Evolutionary conservation across 768 basidiomycete species (phyloP), one percentile per base, ranked within the genome.

Genomic region (Lactarius akahatsu): DNA sequence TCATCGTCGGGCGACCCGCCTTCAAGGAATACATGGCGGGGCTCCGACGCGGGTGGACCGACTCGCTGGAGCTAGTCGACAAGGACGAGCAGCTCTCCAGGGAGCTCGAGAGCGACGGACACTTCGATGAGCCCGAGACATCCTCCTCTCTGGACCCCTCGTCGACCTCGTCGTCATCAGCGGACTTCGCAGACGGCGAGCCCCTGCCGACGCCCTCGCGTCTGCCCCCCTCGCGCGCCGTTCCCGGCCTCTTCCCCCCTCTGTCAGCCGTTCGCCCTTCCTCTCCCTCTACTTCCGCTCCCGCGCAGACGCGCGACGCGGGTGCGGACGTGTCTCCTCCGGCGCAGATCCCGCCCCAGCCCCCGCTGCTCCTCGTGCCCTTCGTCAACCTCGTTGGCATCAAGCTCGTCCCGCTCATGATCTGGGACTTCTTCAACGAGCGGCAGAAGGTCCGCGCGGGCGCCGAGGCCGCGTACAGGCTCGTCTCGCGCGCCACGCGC

Each of bases 1-100:
- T 97, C 64, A 79, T 99, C 64, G 76, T 99, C 36, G 97, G 97
- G 4, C 85, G 97, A 59, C 86, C 91, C 41, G 91, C 93, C 0
- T 83, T 96, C 77, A 99, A 98, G 79, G 97, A 99, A 78, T 98
- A 92, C 76, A 86, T 98, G 85, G 82, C 87, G 62, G 97, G 96
- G 3, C 74, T 98, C 50, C 85, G 83, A 73, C 81, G 84, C 62
- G 97, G 97, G 2, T 99, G 92, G 91, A 86, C 88, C 23, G 87
- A 87, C 34, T 80, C 85, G 1, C 75, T 93, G 38, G 82, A 88
- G 57, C 83, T 84, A 59, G 78, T 89, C 61, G 90, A 92, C 73
- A 77, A 79, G 41, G 93, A 96, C 65, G 89, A 93, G 61, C 75
- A 78, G 41, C 79, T 95, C n/a, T 81, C 90, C 0, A 81, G 79